These are phyloP conservation scores for Myxozyma sirexii DNA, from an alignment of 805 yeast genomes.

Conservation along the genomic window DNA sequence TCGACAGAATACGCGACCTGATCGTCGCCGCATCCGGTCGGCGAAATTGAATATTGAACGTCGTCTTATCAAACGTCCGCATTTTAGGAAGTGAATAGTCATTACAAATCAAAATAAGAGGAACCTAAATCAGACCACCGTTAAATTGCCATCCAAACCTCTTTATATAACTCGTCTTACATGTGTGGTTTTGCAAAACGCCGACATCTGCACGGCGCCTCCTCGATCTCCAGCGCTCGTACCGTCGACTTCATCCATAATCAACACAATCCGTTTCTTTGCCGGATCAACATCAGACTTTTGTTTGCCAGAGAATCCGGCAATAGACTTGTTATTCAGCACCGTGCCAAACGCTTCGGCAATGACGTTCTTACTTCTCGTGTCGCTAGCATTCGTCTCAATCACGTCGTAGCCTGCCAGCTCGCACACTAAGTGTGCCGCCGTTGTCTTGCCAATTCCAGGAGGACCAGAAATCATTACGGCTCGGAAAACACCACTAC, in stretches of 20 bases:
- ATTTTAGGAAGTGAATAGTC: conserved; percentile 90
- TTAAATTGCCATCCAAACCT: neutral
- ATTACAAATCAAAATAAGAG: conserved; percentile 90
- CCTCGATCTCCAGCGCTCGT: conserved; percentile 99
- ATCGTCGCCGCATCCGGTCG: conserved; percentile 85
- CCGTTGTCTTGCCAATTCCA: conserved; percentile 91
- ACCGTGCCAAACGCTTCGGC: conserved; percentile 69
- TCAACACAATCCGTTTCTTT: conserved; percentile 67
- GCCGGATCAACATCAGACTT: conserved; percentile 35
- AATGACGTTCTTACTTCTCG: conserved; percentile 78
- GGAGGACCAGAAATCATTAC: conserved; percentile 90
- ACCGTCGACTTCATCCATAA: conserved; percentile 99
- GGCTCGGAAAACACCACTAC: conserved; percentile 73
- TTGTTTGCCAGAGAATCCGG: conserved; percentile 65
- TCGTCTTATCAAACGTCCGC: conserved; percentile 89
- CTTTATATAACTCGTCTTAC: conserved; percentile 4
- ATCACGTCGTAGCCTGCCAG: conserved; percentile 77
- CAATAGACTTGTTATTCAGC: conserved; percentile 78
- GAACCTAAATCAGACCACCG: conserved; percentile 59
- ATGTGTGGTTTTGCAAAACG: conserved; percentile 78
- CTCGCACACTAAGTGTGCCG: conserved; percentile 81
- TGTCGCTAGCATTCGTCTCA: conserved; percentile 89
- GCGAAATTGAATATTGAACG: conserved; percentile 79
- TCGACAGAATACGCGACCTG: conserved; percentile 82
- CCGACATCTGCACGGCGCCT: conserved; percentile 93